Evolutionary conservation across 2,329 filamentous ascomycete species (phyloP).

Genomic region (Colletotrichum tamarilloi): DNA sequence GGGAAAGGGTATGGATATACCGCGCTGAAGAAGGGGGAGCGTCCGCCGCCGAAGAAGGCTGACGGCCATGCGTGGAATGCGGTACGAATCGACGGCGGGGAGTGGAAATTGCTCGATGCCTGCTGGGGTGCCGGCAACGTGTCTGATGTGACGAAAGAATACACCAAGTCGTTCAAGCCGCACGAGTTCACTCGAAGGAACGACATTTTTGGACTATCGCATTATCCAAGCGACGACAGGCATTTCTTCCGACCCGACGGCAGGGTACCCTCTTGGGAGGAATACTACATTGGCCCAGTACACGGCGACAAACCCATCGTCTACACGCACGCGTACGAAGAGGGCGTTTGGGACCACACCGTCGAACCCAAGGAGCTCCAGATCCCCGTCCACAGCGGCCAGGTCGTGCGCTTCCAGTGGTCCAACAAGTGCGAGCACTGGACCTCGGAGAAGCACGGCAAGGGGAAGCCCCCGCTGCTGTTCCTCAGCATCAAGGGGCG

Average conservation of each 20-base stretch:
- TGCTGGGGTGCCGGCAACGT: slow-evolving; percentile 93
- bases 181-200: slow-evolving; percentile 72
- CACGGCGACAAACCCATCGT: slow-evolving; percentile 60
- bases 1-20: slow-evolving; percentile 87
- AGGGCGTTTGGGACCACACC: slow-evolving; percentile 66
- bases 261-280: slow-evolving; percentile 77
- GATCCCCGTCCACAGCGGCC: slow-evolving; percentile 68
- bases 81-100: slow-evolving; percentile 84
- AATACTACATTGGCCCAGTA: slow-evolving; percentile 77
- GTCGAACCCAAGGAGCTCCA: slow-evolving; percentile 71
- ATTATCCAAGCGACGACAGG: slow-evolving; percentile 77
- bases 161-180: slow-evolving; percentile 76
- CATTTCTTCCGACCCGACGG: slow-evolving; percentile 84
- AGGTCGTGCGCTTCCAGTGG: slow-evolving; percentile 81
- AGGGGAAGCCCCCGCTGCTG: slow-evolving; percentile 75
- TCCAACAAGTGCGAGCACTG: slow-evolving; percentile 85
- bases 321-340: slow-evolving; percentile 56
- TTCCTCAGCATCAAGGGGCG: slow-evolving; percentile 74
- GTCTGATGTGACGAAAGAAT: slow-evolving; percentile 61
- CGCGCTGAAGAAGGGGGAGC: slow-evolving; percentile 70
- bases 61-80: slow-evolving; percentile 92
- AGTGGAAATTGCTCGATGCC: slow-evolving; percentile 91
- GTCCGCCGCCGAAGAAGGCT: slow-evolving; percentile 71
- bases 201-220: slow-evolving; percentile 81
- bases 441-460: slow-evolving; percentile 76